A percentile compares a stretch with the other conserved stretches of the same genome.
Conservation (phyloP, 2,329 filamentous ascomycete species). For the Aspergillus aculeatinus region DNA sequence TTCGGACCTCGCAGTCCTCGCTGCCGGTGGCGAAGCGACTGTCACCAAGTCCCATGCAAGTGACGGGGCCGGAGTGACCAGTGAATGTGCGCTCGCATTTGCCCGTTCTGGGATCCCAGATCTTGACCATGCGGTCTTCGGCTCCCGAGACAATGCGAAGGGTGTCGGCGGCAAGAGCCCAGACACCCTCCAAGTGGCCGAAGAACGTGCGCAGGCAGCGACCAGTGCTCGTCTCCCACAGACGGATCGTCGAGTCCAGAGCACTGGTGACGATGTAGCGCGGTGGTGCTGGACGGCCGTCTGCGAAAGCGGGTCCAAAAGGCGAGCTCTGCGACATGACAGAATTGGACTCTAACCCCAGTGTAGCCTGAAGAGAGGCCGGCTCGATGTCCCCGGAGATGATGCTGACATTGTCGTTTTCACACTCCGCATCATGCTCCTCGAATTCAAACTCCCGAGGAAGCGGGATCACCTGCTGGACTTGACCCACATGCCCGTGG, state of each 20-base stretch:
- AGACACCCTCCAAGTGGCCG: conserved; percentile 93
- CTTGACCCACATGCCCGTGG: conserved; percentile 88
- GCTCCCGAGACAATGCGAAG: conserved; percentile 84
- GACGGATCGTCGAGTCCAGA: conserved; percentile 83
- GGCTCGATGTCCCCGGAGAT: conserved; percentile 31
- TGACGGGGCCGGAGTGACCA: conserved; percentile 86
- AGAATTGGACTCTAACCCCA: conserved; percentile 25
- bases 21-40: conserved; percentile 86
- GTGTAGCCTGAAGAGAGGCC: conserved; percentile 24
- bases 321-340: conserved; percentile 48
- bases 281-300: conserved; percentile 70
- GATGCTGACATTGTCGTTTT: conserved; percentile 55
- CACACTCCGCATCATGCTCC: conserved; percentile 59
- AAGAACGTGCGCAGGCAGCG: conserved; percentile 90
- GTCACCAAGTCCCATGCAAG: conserved; percentile 88
- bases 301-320: conserved; percentile 64
- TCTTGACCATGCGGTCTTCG: conserved; percentile 92
- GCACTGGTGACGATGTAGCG: conserved; percentile 92
- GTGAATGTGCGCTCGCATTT: conserved; percentile 91
- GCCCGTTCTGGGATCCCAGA: conserved; percentile 89
- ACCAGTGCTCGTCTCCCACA: conserved; percentile 85
- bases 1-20: conserved; percentile 85
- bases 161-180: conserved; percentile 86
- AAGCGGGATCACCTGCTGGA: conserved; percentile 84
- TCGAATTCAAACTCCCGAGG: conserved; percentile 88